A percentile compares a stretch with the other conserved stretches of the same genome.
Evolutionary conservation across 495 filamentous ascomycete species (phyloP).

Genomic region (Penicillium herquei): DNA sequence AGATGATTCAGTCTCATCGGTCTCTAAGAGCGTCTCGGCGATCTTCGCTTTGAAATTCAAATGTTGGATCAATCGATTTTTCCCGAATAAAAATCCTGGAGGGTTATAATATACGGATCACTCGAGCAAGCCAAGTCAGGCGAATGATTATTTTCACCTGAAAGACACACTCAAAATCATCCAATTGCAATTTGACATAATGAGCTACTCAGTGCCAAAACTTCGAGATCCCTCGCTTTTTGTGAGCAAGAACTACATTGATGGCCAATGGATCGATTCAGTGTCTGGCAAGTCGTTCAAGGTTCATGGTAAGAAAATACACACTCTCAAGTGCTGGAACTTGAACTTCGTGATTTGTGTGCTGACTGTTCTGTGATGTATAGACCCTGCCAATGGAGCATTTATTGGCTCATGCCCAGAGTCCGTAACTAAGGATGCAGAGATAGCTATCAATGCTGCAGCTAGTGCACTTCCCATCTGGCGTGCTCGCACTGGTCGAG

Average conservation of each 20-base stretch:
- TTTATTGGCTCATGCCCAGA: conserved; percentile 7
- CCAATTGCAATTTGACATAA: background rate
- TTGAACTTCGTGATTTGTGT: too few species aligned
- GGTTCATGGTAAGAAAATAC: conserved; percentile 1
- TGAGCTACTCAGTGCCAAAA: background rate
- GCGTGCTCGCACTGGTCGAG: background rate
- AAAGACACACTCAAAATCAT: too few species aligned
- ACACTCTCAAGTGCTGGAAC: too few species aligned
- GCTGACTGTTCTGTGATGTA: background rate
- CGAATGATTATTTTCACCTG: too few species aligned
- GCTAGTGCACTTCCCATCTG: conserved; percentile 1
- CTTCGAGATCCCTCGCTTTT: conserved; percentile 2
- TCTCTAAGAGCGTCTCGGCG: too few species aligned
- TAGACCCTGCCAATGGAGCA: conserved; percentile 4
- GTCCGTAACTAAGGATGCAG: background rate
- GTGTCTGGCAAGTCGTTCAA: conserved; percentile 5
- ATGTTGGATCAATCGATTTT: too few species aligned
- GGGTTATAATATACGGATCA: too few species aligned
- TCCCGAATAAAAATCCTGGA: too few species aligned
- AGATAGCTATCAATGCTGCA: conserved; percentile 2
- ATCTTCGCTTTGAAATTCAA: too few species aligned
- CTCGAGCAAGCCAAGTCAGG: too few species aligned
- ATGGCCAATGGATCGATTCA: conserved; percentile 4
- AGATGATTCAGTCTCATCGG: too few species aligned
- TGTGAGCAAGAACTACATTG: conserved; percentile 4